Evolutionary conservation across 768 basidiomycete genomes (phyloP), one percentile per base, ranked within the genome.

Genomic region (Bullera alba): DNA sequence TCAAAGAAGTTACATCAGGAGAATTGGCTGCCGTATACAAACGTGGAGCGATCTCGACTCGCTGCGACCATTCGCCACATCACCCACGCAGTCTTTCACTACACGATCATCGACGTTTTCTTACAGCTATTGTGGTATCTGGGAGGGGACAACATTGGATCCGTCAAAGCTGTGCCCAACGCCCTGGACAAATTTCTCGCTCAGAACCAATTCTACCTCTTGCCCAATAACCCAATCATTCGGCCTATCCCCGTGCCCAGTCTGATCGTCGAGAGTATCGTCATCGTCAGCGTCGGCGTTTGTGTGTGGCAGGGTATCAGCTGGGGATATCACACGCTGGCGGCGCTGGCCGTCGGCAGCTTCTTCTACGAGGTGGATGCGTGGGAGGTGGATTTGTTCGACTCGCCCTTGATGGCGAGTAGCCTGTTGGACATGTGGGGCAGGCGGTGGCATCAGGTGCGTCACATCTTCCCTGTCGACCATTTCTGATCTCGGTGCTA

Each of bases 371-470:
- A 69, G 42, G 45, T 48, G 7, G 63, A 65, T 41, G 52, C 50
- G 8, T 69, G 67, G 67, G 61, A 65, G 42, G 42, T 56, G 25
- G 58, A 63, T 46, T 27, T 72, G 38, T 63, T 70, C 30, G 56
- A 65, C 38, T 29, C 32, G 23, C 67, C 69, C 1, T 59, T 57
- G 38, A 47, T 21, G 36, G 57, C 61, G 15, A 64, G 62, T 46
- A 70, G 69, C 56, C 35, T 72, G 42, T 46, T 69, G 30, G 61
- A 70, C 19, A 54, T 72, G 29, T 72, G 71, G 71, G 69, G 70
- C 1, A 65, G 52, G 46, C 42, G 71, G 42, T 72, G 71, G 71
- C 71, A 72, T 54, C 65, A 68, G 56, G 53, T 66, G 61, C 39
- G 63, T 56, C 27, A 32, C 8, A 25, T 41, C 3, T 5, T 38